phyloP scores from a whole-genome alignment of 371 early-diverging fungal genomes.

The Mucor piriformis region DNA sequence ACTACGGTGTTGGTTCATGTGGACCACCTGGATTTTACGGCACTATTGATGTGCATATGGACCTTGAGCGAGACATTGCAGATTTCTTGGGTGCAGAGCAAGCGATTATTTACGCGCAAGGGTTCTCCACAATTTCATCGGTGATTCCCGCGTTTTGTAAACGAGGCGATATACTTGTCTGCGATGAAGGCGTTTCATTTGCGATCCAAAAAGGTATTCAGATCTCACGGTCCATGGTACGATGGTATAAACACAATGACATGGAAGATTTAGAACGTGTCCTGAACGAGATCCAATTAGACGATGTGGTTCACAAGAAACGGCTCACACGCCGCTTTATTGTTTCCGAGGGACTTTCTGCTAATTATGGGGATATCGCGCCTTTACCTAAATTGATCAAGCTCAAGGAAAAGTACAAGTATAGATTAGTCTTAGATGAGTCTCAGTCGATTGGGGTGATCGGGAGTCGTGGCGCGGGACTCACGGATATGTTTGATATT shows the following conservation, averaged over 20 bases:
- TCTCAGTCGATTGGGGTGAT: constrained; percentile 92
- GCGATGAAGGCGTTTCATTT: constrained; percentile 90
- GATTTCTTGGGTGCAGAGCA: constrained; percentile 87
- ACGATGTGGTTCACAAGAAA: constrained; percentile 65
- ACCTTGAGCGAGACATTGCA: constrained; percentile 92
- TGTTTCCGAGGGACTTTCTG: constrained; percentile 96
- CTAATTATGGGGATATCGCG: constrained; percentile 91
- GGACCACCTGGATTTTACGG: constrained; percentile 99
- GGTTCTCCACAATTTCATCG: constrained; percentile 91
- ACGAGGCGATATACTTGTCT: constrained; percentile 95
- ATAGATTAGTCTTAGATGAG: constrained; percentile 97
- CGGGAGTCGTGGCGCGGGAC: constrained; percentile 89
- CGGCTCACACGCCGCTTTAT: constrained; percentile 93
- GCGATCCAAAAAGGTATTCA: constrained; percentile 91
- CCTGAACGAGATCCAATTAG: constrained; percentile 73
- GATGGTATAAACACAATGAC: constrained; percentile 96
- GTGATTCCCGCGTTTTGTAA: constrained; percentile 99
- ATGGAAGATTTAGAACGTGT: constrained; percentile 90
- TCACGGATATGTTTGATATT: constrained; percentile 84
- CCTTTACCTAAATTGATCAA: constrained; percentile 85
- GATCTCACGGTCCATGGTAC: constrained; percentile 87
- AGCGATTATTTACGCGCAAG: constrained; percentile 98
- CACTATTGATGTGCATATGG: constrained; percentile 97
- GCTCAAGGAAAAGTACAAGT: constrained; percentile 96
- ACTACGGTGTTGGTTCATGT: constrained; percentile 99